Base-by-base conservation (phyloP, 305 asterid genomes). In the Fraxinus latifolia region DNA sequence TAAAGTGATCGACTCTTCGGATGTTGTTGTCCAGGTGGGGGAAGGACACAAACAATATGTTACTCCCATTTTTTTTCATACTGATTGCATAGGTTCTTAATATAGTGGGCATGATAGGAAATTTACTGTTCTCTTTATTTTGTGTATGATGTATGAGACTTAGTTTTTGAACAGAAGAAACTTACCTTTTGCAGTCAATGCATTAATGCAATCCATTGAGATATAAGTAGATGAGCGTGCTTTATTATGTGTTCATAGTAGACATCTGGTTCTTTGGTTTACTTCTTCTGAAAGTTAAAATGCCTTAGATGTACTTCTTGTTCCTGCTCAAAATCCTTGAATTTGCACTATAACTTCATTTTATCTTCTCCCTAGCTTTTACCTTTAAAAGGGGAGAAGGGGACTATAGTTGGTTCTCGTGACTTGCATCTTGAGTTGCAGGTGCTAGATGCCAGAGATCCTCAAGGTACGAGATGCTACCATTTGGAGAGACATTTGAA, bases 391-490 rank as follows among this genome's bases (percentile, higher is more conserved):
- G 74, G 33, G 74, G 19, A 27, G 73, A 74, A 21, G 27, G 37
- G 76, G 37, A 44, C 50, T 65, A 70, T 34, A 74, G 50, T 60
- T 65, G 55, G 71, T 50, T 36, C 39, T 78, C 76, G 12, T 77
- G 21, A 60, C 50, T 33, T 67, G 77, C 65, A 55, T 33, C 58
- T 58, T 82, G 77, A 67, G n/a, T 87, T 85, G 81, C 92, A 96
- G 98, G 97, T 96, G 77, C 76, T 96, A 82, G 99, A 96, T 90
- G 93, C 99, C 53, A 91, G 98, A 84, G 99, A 96, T 84, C 99
- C 99, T 14, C 94, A 87, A 85, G 99, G 98, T 88, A 96, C 99
- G 53, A 90, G 99, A 89, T 96, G 99, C 87, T 92, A 88, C 90
- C 99, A 96, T 91, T 78, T 96, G 88, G 98, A 96, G 92, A 93